Percentiles rank a stretch among this genome's conserved stretches.
Evolutionary conservation across 1,139 yeast genomes (phyloP).

Genomic region (Casaregolazyma suthepensis): DNA sequence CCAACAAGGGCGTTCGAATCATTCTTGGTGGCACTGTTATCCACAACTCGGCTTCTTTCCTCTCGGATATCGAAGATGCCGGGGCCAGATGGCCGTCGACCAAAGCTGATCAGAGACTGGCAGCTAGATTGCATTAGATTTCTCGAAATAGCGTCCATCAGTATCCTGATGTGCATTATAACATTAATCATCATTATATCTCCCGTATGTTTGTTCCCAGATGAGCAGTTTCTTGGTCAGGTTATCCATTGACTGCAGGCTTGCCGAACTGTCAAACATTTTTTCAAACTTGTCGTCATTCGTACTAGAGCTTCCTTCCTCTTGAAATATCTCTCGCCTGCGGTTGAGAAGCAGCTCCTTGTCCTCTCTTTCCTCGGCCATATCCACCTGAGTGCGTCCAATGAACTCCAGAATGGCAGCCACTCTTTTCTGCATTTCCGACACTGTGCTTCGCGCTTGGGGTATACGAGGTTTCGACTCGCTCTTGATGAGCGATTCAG

Average conservation of each 20-base stretch:
- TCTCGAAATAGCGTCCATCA: neutral
- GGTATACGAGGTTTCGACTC: constrained; percentile 74
- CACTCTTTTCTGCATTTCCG: constrained; percentile 80
- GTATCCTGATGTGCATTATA: neutral
- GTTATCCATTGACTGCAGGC: constrained; percentile 58
- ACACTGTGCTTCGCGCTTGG: constrained; percentile 61
- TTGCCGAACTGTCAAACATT: constrained; percentile 46
- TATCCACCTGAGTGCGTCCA: constrained; percentile 75
- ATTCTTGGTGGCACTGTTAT: constrained; percentile 76
- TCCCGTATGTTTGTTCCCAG: constrained; percentile 76
- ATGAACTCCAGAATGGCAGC: constrained; percentile 88
- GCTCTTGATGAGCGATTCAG: constrained; percentile 1
- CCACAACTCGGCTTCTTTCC: constrained; percentile 53
- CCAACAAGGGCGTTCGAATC: constrained; percentile 46
- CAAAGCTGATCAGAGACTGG: constrained; percentile 9
- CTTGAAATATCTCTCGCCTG: constrained; percentile 15
- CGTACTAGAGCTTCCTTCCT: constrained; percentile 5
- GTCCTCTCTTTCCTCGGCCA: constrained; percentile 60
- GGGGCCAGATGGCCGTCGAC: constrained; percentile 25
- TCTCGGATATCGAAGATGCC: constrained; percentile 33
- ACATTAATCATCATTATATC: constrained; percentile 28
- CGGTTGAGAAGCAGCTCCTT: constrained; percentile 43
- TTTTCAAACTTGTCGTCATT: constrained; percentile 27
- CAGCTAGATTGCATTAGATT: constrained; percentile 9
- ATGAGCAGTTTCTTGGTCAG: constrained; percentile 59